Evolutionary conservation across 805 yeast species (phyloP).

Genomic region (Ogataea nakhonphanomensis): DNA sequence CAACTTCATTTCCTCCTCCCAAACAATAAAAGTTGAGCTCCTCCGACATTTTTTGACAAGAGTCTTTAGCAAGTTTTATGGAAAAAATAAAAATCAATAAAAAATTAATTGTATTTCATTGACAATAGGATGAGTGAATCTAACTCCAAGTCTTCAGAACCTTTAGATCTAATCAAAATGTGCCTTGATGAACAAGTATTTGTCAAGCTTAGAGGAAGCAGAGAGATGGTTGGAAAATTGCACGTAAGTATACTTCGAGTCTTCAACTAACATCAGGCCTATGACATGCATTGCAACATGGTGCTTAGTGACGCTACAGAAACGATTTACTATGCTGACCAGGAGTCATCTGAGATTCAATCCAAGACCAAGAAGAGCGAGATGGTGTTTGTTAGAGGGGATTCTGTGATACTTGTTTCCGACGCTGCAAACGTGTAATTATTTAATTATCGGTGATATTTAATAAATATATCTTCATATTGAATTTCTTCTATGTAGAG

Average conservation of each 20-base stretch:
- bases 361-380: constrained; percentile 60
- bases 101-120: background rate
- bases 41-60: constrained; percentile 10
- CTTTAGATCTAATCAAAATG: constrained; percentile 84
- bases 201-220: constrained; percentile 89
- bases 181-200: constrained; percentile 83
- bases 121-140: constrained; percentile 21
- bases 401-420: constrained; percentile 80
- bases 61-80: background rate
- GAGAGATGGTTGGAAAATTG: constrained; percentile 85
- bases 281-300: constrained; percentile 95
- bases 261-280: constrained; percentile 46
- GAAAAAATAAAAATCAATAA: background rate
- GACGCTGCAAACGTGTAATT: constrained; percentile 29
- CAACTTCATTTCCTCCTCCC: constrained; percentile 99
- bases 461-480: constrained; percentile 30
- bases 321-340: constrained; percentile 60
- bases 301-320: constrained; percentile 92
- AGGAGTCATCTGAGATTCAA: constrained; percentile 42
- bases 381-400: constrained; percentile 97
- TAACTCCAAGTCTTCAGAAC: constrained; percentile 49
- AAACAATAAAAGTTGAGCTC: constrained; percentile 74
- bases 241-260: constrained; percentile 48
- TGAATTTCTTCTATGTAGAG: constrained; percentile 59
- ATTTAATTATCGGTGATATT: background rate